These are phyloP conservation scores for Rhytidhysteron rufulum DNA, from an alignment of 2,329 filamentous ascomycete species.

Conservation along the genomic window DNA sequence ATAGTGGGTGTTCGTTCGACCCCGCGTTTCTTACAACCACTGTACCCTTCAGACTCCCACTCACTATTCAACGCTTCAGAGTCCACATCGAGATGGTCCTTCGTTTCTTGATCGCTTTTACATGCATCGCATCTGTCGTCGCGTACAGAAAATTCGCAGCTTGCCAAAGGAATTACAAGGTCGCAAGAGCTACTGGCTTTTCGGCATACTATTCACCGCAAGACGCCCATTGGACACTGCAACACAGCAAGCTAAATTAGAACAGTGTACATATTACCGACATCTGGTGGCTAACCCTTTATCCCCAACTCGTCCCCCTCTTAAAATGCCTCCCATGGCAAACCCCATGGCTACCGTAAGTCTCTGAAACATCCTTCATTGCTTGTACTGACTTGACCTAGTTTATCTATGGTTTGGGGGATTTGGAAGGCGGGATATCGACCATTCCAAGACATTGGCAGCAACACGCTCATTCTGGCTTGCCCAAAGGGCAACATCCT, in stretches of 20 bases:
- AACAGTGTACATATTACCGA: slow-evolving; percentile 3
- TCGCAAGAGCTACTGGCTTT: slow-evolving; percentile 1
- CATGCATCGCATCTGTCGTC: not conserved
- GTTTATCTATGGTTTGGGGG: slow-evolving; percentile 3
- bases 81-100: no score
- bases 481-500: slow-evolving; percentile 9
- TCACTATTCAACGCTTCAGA: no score
- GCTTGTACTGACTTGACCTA: not conserved
- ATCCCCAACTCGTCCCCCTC: slow-evolving; percentile 3
- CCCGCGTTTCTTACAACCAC: no score
- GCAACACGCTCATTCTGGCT: slow-evolving; percentile 7
- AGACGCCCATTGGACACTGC: not conserved
- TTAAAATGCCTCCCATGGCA: slow-evolving; percentile 3
- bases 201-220: slow-evolving; percentile 6
- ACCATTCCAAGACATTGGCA: slow-evolving; percentile 5
- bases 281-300: slow-evolving; percentile 5
- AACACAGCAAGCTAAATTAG: not conserved
- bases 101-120: no score
- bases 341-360: not conserved
- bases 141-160: slow-evolving; percentile 3
- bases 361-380: not conserved
- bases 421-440: slow-evolving; percentile 7
- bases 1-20: no score
- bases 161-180: slow-evolving; percentile 3
- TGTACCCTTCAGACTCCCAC: no score